Conservation (phyloP, 805 yeast species). For the Naumovozyma dairenensis region DNA sequence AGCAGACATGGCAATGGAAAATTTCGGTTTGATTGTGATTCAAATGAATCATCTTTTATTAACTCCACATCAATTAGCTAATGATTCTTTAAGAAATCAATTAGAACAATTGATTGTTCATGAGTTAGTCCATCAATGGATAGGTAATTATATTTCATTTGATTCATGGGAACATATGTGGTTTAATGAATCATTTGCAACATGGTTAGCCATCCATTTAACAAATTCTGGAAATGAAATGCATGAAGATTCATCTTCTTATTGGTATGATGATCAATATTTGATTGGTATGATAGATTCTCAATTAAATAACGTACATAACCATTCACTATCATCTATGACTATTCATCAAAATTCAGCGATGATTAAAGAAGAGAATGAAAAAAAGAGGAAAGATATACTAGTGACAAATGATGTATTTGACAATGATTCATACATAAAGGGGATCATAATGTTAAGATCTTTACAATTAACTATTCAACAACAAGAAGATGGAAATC, state of each 20-base stretch:
- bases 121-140: conserved; percentile 73
- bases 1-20: conserved; percentile 74
- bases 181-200: conserved; percentile 74
- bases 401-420: conserved; percentile 22
- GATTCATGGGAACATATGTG: conserved; percentile 61
- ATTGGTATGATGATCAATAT: conserved; percentile 20
- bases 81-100: conserved; percentile 22
- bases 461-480: conserved; percentile 20
- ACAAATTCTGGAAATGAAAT: conserved; percentile 26
- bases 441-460: conserved; percentile 26
- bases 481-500: too few relatives aligned
- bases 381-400: background rate
- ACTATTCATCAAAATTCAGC: conserved; percentile 10
- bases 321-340: conserved; percentile 13
- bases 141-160: conserved; percentile 60
- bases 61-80: conserved; percentile 26
- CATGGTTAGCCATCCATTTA: conserved; percentile 51
- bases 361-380: background rate
- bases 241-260: conserved; percentile 11
- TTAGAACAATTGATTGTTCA: conserved; percentile 54
- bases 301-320: too few relatives aligned
- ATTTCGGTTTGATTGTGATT: conserved; percentile 60
- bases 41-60: conserved; percentile 41
- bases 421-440: conserved; percentile 25
- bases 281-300: conserved; percentile 12